Evolutionary conservation across 306 rosid genomes (phyloP).

Genomic region (Pueraria montana): DNA sequence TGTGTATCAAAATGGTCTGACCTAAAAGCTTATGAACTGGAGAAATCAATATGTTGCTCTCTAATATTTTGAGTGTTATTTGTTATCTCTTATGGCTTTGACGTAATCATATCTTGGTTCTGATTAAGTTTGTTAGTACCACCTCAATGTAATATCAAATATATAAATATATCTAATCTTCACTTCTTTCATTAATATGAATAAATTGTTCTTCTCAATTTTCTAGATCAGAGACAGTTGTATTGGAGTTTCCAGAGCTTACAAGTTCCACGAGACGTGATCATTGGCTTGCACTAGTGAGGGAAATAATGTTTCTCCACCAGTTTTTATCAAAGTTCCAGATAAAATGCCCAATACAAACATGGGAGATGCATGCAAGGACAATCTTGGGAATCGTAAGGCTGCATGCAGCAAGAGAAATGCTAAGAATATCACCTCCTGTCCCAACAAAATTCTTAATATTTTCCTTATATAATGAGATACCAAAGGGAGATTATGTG

Average conservation of each 20-base stretch:
- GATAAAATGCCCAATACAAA: conserved; percentile 57
- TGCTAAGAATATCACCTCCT: conserved; percentile 91
- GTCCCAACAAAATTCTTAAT: conserved; percentile 85
- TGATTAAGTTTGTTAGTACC: conserved; percentile 9
- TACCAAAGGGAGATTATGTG: conserved; percentile 92
- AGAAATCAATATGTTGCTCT: not conserved
- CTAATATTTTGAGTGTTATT: not conserved
- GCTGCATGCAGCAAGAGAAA: conserved; percentile 95
- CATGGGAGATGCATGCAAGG: conserved; percentile 93
- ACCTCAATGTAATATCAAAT: conserved; percentile 3
- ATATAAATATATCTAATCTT: conserved; percentile 18
- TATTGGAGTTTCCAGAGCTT: conserved; percentile 89
- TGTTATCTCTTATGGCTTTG: not conserved
- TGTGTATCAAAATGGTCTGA: not conserved
- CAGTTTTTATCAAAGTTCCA: conserved; percentile 66
- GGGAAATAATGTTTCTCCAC: conserved; percentile 81
- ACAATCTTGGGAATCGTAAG: conserved; percentile 83
- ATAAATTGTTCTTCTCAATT: conserved; percentile 14
- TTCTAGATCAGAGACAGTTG: conserved; percentile 57
- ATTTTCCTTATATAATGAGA: conserved; percentile 79
- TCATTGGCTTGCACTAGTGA: conserved; percentile 88
- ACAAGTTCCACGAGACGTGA: conserved; percentile 95
- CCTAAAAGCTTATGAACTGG: not conserved
- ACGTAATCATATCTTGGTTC: conserved; percentile 2
- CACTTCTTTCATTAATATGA: not conserved